phyloP scores from a whole-genome alignment of 2,329 filamentous ascomycete species.

The Cladophialophora chaetospira region DNA sequence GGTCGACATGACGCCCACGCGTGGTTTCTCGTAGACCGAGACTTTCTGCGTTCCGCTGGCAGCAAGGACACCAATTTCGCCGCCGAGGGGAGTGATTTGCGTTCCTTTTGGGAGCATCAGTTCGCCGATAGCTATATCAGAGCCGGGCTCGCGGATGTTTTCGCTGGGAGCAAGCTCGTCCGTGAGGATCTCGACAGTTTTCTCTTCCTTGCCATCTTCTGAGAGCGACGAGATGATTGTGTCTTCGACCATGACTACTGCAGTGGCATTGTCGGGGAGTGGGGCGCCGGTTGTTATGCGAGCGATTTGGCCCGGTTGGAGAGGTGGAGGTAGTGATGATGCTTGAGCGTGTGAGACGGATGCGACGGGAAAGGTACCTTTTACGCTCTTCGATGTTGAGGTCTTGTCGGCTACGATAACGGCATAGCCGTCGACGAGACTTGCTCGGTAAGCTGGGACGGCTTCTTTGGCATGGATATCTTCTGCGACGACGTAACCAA shows the following conservation, averaged over 20 bases:
- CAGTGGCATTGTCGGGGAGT: constrained; percentile 81
- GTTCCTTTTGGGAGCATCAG: constrained; percentile 75
- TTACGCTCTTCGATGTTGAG: constrained; percentile 52
- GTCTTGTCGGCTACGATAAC: constrained; percentile 61
- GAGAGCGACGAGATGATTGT: constrained; percentile 70
- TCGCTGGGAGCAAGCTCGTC: constrained; percentile 74
- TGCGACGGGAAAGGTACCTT: constrained; percentile 81
- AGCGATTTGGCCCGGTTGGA: constrained; percentile 75
- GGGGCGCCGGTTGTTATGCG: constrained; percentile 95
- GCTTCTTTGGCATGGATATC: constrained; percentile 78
- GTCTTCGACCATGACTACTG: constrained; percentile 97
- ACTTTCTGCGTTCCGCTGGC: constrained; percentile 76
- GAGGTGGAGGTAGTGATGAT: constrained; percentile 60
- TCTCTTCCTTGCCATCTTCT: constrained; percentile 75
- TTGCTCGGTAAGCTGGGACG: constrained; percentile 91
- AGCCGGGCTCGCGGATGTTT: constrained; percentile 89
- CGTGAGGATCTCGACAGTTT: constrained; percentile 82
- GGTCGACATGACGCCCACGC: constrained; percentile 86
- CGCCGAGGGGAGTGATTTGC: constrained; percentile 80
- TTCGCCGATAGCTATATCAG: constrained; percentile 72
- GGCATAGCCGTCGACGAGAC: constrained; percentile 96
- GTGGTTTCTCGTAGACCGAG: constrained; percentile 71
- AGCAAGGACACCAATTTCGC: constrained; percentile 86
- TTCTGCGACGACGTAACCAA: constrained; percentile 78
- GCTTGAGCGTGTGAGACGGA: constrained; percentile 84